Evolutionary conservation across 495 filamentous ascomycete genomes (phyloP).

Genomic region (Tuber magnatum): DNA sequence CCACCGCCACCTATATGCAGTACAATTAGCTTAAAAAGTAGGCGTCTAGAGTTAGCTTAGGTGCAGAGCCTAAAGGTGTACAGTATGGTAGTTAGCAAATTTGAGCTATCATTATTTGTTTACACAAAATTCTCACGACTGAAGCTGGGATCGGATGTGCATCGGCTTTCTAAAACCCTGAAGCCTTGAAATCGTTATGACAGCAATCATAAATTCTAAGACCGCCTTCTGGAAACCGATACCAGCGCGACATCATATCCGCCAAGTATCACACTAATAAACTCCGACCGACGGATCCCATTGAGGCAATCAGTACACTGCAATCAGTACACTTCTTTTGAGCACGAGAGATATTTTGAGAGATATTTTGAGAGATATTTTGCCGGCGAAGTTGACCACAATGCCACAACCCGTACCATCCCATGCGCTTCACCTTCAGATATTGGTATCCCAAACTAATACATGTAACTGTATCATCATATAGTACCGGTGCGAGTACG

Average conservation of each 20-base stretch:
- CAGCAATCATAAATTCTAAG: background rate
- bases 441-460: background rate
- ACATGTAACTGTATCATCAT: background rate
- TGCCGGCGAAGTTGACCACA: background rate
- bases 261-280: background rate
- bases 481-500: background rate
- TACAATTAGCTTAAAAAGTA: constrained; percentile 47
- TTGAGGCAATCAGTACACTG: background rate
- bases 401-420: background rate
- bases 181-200: background rate
- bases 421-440: background rate
- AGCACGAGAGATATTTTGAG: too few relatives aligned
- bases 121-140: background rate
- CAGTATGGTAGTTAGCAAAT: background rate
- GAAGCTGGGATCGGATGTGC: background rate
- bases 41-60: background rate
- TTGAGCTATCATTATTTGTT: background rate
- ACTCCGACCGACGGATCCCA: background rate
- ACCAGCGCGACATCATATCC: background rate
- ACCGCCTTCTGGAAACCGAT: background rate
- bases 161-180: background rate
- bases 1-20: constrained; percentile 96
- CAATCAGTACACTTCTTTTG: background rate
- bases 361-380: too few relatives aligned
- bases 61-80: background rate